phyloP scores from a whole-genome alignment of 2,329 filamentous ascomycete species.

The Diaporthe humulicola region DNA sequence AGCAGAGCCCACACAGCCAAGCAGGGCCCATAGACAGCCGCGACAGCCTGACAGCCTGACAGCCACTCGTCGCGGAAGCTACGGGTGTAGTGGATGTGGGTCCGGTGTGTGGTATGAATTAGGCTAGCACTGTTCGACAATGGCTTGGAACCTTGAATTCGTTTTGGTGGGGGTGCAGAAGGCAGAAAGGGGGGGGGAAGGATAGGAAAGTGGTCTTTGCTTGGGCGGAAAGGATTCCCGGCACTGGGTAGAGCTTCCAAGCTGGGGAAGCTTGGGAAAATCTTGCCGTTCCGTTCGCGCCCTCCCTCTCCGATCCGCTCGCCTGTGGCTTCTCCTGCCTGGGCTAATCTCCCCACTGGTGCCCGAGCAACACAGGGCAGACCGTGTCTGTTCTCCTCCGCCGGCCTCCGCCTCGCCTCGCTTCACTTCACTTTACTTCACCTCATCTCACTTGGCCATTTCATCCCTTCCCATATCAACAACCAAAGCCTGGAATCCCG shows the following conservation, averaged over 20 bases:
- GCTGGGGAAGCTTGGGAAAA: slow-evolving; percentile 13
- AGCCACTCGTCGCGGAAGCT: slow-evolving; percentile 18
- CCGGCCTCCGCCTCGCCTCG: neutral
- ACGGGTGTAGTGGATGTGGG: slow-evolving; percentile 14
- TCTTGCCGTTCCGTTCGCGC: slow-evolving; percentile 14
- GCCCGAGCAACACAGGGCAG: neutral
- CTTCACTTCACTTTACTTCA: neutral
- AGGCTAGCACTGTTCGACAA: slow-evolving; percentile 10
- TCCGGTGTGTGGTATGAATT: neutral
- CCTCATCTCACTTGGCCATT: neutral
- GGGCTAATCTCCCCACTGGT: slow-evolving; percentile 18
- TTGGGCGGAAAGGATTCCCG: slow-evolving; percentile 25
- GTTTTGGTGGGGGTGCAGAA: slow-evolving; percentile 12
- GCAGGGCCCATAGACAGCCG: slow-evolving; percentile 15
- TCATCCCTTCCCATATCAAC: neutral
- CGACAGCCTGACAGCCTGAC: slow-evolving; percentile 17
- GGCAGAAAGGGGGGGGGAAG: neutral
- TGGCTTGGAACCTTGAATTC: slow-evolving; percentile 18
- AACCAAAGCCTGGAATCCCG: neutral
- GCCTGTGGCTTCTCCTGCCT: neutral
- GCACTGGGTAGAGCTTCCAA: slow-evolving; percentile 12
- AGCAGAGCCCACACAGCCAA: neutral
- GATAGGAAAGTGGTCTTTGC: neutral
- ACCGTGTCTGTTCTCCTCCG: slow-evolving; percentile 7
- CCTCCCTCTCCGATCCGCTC: neutral